Conservation (phyloP, 768 basidiomycete genomes). For the Rhodotorula kratochvilovae region DNA sequence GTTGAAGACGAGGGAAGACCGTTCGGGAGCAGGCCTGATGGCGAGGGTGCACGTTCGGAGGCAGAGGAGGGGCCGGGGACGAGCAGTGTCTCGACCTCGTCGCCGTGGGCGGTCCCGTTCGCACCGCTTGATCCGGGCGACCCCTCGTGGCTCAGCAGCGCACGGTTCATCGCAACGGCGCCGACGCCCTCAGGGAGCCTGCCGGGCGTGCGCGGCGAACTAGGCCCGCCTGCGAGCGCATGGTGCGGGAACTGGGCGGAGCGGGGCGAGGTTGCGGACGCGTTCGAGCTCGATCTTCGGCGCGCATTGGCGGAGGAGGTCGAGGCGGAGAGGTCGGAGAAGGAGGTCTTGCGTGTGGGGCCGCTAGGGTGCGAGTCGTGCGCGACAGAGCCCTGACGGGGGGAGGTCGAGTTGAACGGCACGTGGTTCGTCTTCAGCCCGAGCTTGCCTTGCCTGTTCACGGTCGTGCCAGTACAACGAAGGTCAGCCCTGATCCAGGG, state of each 20-base stretch:
- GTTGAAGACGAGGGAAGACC: not conserved
- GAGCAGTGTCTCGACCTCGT: not conserved
- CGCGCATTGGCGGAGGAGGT: not conserved
- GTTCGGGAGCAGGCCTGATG: not conserved
- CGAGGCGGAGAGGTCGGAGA: not conserved
- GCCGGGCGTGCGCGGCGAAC: not conserved
- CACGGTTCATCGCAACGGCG: constrained; percentile 29
- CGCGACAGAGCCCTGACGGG: constrained; percentile 10
- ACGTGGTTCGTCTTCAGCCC: constrained; percentile 16
- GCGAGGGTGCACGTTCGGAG: not conserved
- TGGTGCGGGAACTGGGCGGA: not conserved
- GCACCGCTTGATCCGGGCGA: not conserved
- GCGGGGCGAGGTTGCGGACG: not conserved
- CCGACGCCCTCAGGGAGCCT: constrained; percentile 1
- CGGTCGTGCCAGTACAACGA: too few species aligned
- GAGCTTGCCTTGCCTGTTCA: constrained; percentile 22
- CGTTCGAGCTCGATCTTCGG: not conserved
- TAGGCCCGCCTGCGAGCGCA: not conserved
- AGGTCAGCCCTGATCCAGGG: too few species aligned
- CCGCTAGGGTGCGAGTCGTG: not conserved
- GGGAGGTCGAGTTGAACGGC: constrained; percentile 29
- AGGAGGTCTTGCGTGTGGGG: not conserved
- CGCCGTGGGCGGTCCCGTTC: too few species aligned
- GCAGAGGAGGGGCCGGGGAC: not conserved
- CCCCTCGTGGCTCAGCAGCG: constrained; percentile 24